Evolutionary conservation across 805 yeast species (phyloP).

Genomic region (Candida corydali): DNA sequence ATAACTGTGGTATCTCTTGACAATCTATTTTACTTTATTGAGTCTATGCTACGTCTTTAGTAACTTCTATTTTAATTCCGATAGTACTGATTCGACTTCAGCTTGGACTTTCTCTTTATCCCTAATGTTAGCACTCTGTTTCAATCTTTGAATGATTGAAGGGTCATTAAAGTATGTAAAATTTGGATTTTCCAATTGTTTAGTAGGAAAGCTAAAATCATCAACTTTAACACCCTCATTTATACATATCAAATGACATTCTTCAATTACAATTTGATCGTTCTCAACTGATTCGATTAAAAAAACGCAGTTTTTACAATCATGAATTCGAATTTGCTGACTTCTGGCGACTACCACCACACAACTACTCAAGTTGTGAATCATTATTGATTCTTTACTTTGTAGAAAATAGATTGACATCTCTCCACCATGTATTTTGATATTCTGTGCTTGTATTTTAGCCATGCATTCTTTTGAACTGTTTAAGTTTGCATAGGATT

Average conservation of each 20-base stretch:
- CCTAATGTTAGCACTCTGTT: too few relatives aligned
- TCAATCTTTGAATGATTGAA: too few relatives aligned
- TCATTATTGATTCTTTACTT: constrained; percentile 18
- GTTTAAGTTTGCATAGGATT: not conserved
- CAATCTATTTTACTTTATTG: too few relatives aligned
- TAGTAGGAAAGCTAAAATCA: constrained; percentile 27
- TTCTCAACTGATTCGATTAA: constrained; percentile 17
- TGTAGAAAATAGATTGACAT: constrained; percentile 14
- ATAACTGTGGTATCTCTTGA: too few relatives aligned
- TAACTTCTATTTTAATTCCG: too few relatives aligned
- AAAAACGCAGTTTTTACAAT: constrained; percentile 12
- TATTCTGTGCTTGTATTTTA: constrained; percentile 11
- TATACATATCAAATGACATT: constrained; percentile 15
- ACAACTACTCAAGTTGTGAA: not conserved
- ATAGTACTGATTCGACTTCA: too few relatives aligned
- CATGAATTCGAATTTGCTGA: constrained; percentile 30
- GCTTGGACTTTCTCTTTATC: too few relatives aligned
- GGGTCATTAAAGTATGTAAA: constrained; percentile 3
- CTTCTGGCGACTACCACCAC: constrained; percentile 9
- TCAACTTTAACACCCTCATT: constrained; percentile 17
- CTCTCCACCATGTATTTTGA: constrained; percentile 18
- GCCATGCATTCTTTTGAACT: not conserved
- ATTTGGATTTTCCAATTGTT: constrained; percentile 8
- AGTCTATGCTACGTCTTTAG: too few relatives aligned
- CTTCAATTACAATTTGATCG: constrained; percentile 27